Evolutionary conservation across 768 basidiomycete species (phyloP).

Genomic region (Boletus coccyginus): DNA sequence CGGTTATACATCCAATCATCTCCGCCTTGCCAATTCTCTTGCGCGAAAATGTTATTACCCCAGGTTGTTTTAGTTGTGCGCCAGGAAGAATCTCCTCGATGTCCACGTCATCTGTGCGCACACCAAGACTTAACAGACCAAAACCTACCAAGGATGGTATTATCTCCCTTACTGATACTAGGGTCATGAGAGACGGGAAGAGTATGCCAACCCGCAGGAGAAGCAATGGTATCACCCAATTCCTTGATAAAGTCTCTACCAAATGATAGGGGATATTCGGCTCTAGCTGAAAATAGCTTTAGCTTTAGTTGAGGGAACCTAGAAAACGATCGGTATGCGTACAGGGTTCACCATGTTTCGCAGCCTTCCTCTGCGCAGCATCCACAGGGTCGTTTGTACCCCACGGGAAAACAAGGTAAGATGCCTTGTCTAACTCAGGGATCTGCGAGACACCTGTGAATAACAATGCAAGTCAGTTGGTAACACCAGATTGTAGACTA

Average conservation of each 20-base stretch:
- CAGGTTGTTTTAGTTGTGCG: slow-evolving; percentile 76
- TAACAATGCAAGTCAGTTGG: neutral
- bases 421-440: slow-evolving; percentile 31
- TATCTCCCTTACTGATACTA: slow-evolving; percentile 16
- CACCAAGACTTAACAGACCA: neutral
- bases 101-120: neutral
- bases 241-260: slow-evolving; percentile 45
- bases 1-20: slow-evolving; percentile 66
- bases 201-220: slow-evolving; percentile 89
- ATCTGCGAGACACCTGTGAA: neutral
- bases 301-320: neutral
- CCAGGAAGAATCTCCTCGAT: slow-evolving; percentile 36
- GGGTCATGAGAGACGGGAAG: slow-evolving; percentile 74
- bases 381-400: slow-evolving; percentile 81
- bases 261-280: slow-evolving; percentile 10
- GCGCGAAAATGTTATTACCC: slow-evolving; percentile 90
- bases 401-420: slow-evolving; percentile 74
- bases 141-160: slow-evolving; percentile 2
- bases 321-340: neutral
- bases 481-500: neutral
- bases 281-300: neutral
- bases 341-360: slow-evolving; percentile 11
- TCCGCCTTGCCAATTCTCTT: slow-evolving; percentile 85
- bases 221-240: slow-evolving; percentile 73
- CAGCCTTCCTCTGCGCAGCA: slow-evolving; percentile 31